Conservation (phyloP, 441 rosid species). For the Manihot esculenta region DNA sequence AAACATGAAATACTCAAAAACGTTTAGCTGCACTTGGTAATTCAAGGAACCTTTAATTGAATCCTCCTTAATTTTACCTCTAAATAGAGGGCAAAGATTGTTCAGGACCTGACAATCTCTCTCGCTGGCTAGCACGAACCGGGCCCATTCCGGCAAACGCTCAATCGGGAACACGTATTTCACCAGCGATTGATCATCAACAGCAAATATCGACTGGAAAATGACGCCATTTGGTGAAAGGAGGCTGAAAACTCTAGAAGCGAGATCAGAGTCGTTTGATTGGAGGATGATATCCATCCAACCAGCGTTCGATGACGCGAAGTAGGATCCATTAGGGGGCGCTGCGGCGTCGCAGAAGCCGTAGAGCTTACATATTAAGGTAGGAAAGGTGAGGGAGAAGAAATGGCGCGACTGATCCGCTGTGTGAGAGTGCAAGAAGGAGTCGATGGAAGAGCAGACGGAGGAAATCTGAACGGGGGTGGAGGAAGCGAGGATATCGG, state of each 20-base stretch:
- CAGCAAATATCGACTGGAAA: conserved; percentile 58
- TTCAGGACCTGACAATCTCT: conserved; percentile 47
- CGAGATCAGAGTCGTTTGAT: conserved; percentile 41
- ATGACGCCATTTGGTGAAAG: conserved; percentile 58
- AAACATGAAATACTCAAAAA: conserved; percentile 83
- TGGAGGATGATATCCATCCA: conserved; percentile 67
- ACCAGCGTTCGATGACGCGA: conserved; percentile 34
- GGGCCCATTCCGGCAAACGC: conserved; percentile 73
- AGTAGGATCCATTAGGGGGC: conserved; percentile 13
- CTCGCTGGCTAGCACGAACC: conserved; percentile 50
- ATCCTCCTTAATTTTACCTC: conserved; percentile 62
- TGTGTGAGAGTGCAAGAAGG: conserved; percentile 56
- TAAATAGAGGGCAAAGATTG: conserved; percentile 55
- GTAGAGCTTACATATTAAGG: conserved; percentile 65
- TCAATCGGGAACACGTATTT: conserved; percentile 79
- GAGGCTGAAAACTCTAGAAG: conserved; percentile 53
- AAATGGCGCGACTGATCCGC: conserved; percentile 84
- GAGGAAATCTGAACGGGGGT: conserved; percentile 61
- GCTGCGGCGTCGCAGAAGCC: conserved; percentile 60
- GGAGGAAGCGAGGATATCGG: conserved; percentile 57
- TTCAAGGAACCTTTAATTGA: conserved; percentile 42
- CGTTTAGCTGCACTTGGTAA: conserved; percentile 63
- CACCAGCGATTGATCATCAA: conserved; percentile 68
- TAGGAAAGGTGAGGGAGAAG: conserved; percentile 71
- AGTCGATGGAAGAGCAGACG: conserved; percentile 55